phyloP scores from a whole-genome alignment of 148 eudicot genomes.

The Beta vulgaris region DNA sequence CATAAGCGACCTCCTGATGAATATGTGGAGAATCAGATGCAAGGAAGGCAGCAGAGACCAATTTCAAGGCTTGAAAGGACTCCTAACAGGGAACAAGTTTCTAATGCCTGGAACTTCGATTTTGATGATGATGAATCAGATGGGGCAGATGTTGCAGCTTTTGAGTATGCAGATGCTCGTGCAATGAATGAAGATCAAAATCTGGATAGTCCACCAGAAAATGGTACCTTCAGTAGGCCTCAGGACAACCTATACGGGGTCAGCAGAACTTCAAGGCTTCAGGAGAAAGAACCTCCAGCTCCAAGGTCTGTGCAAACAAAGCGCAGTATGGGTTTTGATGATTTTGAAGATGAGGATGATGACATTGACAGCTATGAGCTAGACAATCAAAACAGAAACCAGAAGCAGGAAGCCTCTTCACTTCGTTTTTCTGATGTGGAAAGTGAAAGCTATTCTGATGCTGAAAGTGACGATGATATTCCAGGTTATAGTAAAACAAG shows the following conservation, averaged over 20 bases:
- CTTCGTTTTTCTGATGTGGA: constrained; percentile 71
- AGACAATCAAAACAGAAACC: constrained; percentile 45
- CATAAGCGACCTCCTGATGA: constrained; percentile 92
- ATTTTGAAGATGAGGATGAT: constrained; percentile 89
- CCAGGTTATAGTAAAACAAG: constrained; percentile 24
- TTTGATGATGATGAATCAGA: constrained; percentile 96
- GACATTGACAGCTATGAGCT: constrained; percentile 75
- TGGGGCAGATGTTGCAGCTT: constrained; percentile 98
- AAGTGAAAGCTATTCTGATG: constrained; percentile 55
- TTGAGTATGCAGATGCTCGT: constrained; percentile 86
- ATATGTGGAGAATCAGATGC: constrained; percentile 56
- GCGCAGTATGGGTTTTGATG: constrained; percentile 64
- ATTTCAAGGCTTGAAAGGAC: constrained; percentile 40
- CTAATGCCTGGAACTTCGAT: constrained; percentile 97
- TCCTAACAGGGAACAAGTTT: constrained; percentile 51
- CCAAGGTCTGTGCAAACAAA: constrained; percentile 31
- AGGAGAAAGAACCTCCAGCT: constrained; percentile 35
- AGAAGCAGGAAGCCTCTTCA: constrained; percentile 40
- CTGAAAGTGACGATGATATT: constrained; percentile 49
- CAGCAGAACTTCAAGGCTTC: constrained; percentile 37
- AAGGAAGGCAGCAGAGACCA: constrained; percentile 50
- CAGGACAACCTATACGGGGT: constrained; percentile 29
- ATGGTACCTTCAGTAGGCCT: constrained; percentile 34
- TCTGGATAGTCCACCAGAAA: constrained; percentile 36
- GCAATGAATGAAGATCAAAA: constrained; percentile 50